These are phyloP conservation scores for Candida coquimbonensis DNA, from an alignment of 805 yeast species.

Conservation along the genomic window DNA sequence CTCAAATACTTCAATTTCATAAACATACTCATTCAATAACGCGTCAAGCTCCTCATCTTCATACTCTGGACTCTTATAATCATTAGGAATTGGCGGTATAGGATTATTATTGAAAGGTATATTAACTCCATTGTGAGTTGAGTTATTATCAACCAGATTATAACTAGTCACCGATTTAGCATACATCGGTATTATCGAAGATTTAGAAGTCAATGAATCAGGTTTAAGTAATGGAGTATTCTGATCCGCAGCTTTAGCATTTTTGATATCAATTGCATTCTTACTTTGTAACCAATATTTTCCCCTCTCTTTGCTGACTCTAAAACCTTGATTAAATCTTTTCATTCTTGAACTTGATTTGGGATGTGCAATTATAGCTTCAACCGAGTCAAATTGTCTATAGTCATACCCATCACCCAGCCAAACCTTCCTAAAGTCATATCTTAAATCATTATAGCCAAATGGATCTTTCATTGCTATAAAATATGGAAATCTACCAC, in stretches of 20 bases:
- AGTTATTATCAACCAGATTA: not conserved
- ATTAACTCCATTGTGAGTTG: not conserved
- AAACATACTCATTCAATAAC: conserved; percentile 22
- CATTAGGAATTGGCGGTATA: not conserved
- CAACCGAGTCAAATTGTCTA: conserved; percentile 75
- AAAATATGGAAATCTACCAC: conserved; percentile 52
- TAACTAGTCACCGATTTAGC: conserved; percentile 15
- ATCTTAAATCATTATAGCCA: conserved; percentile 68
- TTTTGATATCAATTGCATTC: not conserved
- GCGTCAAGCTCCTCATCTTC: conserved; percentile 7
- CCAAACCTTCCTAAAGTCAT: conserved; percentile 66
- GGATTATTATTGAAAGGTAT: not conserved
- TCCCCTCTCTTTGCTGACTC: conserved; percentile 65
- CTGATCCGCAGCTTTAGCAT: not conserved
- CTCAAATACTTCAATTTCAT: conserved; percentile 30
- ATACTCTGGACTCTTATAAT: not conserved
- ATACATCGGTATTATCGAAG: conserved; percentile 21
- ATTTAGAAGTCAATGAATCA: conserved; percentile 16
- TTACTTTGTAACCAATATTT: conserved; percentile 59
- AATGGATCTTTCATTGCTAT: conserved; percentile 72
- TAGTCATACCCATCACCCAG: conserved; percentile 74
- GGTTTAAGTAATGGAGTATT: conserved; percentile 17
- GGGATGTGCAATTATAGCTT: conserved; percentile 62
- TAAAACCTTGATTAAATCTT: conserved; percentile 72
- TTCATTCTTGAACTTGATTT: conserved; percentile 56